Evolutionary conservation across 1,139 yeast genomes (phyloP).

Genomic region (Yamadazyma spencermartinsiae): DNA sequence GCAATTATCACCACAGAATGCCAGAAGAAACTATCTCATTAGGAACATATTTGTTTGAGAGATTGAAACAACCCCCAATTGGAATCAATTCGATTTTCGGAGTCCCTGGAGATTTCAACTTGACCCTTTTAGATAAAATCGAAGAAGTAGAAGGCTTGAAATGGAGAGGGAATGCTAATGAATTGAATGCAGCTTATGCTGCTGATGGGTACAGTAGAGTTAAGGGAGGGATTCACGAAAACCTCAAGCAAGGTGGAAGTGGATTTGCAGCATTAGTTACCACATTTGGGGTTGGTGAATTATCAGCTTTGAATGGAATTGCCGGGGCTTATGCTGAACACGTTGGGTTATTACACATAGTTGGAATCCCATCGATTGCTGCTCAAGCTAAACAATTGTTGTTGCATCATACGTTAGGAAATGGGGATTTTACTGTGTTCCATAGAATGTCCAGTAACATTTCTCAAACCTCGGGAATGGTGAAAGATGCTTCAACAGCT

Average conservation of each 20-base stretch:
- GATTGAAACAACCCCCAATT: constrained; percentile 51
- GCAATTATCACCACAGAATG: constrained; percentile 6
- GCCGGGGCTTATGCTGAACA: constrained; percentile 46
- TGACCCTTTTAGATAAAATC: constrained; percentile 64
- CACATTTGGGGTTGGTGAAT: constrained; percentile 68
- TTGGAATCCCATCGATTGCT: constrained; percentile 49
- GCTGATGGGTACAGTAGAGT: constrained; percentile 73
- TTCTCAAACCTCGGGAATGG: constrained; percentile 31
- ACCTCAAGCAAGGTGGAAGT: constrained; percentile 11
- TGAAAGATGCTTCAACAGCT: constrained; percentile 30
- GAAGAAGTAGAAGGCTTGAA: constrained; percentile 58
- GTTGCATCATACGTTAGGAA: constrained; percentile 70
- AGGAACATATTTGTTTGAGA: constrained; percentile 64
- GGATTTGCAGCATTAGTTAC: constrained; percentile 61
- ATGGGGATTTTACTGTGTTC: constrained; percentile 82
- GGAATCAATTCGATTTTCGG: constrained; percentile 71
- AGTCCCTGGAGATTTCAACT: constrained; percentile 79
- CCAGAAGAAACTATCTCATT: constrained; percentile 37
- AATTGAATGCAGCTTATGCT: constrained; percentile 70
- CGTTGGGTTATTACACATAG: constrained; percentile 41
- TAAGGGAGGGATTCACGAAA: constrained; percentile 30
- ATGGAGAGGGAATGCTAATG: constrained; percentile 76
- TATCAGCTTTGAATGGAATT: constrained; percentile 40
- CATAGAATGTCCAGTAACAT: constrained; percentile 55
- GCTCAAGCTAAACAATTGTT: constrained; percentile 61